Conservation (phyloP, 495 filamentous ascomycete species). For the Podospora australis region DNA sequence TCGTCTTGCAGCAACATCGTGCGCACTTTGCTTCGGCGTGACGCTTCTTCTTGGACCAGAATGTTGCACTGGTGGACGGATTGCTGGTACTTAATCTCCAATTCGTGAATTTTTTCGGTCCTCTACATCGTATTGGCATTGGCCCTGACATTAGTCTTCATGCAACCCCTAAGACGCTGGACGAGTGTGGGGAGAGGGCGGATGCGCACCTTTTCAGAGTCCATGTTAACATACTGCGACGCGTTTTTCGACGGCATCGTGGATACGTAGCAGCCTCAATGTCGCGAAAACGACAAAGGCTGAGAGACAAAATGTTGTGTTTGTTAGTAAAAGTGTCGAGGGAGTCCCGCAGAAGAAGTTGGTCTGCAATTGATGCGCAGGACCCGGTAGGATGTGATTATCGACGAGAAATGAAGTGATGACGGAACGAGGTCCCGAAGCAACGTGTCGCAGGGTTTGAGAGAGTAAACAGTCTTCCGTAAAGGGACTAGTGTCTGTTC, state of each 20-base stretch:
- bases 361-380: not conserved
- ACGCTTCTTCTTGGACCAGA: conserved; percentile 61
- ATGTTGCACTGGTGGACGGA: conserved; percentile 50
- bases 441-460: conserved; percentile 10
- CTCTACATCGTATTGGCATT: conserved; percentile 20
- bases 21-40: conserved; percentile 57
- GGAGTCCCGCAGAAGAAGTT: not conserved
- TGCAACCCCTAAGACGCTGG: not conserved
- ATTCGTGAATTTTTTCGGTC: conserved; percentile 32
- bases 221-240: conserved; percentile 36
- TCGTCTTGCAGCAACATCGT: conserved; percentile 65
- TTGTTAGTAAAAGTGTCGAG: not conserved
- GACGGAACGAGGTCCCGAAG: conserved; percentile 1
- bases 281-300: not conserved
- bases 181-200: not conserved
- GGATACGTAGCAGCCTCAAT: conserved; percentile 1
- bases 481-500: conserved; percentile 14
- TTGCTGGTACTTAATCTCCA: conserved; percentile 63
- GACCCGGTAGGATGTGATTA: not conserved
- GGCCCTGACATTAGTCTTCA: conserved; percentile 1
- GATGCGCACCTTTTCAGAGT: conserved; percentile 33
- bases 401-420: conserved; percentile 1
- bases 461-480: conserved; percentile 32
- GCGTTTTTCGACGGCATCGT: conserved; percentile 26
- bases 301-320: not conserved